Percentiles rank a stretch among this genome's conserved stretches.
Conservation (phyloP, 805 yeast species). For the Allodekkera sacchari region DNA sequence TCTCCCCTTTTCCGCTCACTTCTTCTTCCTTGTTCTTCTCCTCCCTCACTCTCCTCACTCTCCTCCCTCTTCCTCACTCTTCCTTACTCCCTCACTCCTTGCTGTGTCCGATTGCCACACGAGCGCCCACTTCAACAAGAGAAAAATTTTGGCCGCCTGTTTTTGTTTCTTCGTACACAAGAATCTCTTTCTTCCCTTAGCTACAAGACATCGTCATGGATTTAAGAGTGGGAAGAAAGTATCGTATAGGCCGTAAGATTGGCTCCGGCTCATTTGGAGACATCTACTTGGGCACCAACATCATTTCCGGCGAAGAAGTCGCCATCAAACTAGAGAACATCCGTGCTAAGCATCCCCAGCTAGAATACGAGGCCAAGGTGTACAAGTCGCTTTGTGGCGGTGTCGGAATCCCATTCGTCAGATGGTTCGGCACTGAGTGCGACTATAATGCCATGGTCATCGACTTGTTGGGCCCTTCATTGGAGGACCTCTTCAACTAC, state of each 20-base stretch:
- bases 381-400: slow-evolving; percentile 94
- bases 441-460: slow-evolving; percentile 96
- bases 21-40: not conserved
- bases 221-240: slow-evolving; percentile 87
- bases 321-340: slow-evolving; percentile 91
- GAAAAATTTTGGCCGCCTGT: too few species aligned
- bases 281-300: slow-evolving; percentile 85
- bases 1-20: not conserved
- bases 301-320: slow-evolving; percentile 94
- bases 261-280: slow-evolving; percentile 98
- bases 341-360: slow-evolving; percentile 90
- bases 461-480: slow-evolving; percentile 88
- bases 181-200: too few species aligned
- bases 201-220: slow-evolving; percentile 38
- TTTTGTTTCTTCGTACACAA: too few species aligned
- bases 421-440: slow-evolving; percentile 96
- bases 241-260: slow-evolving; percentile 87
- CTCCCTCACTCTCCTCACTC: not conserved
- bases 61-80: not conserved
- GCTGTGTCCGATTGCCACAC: not conserved
- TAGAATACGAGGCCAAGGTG: slow-evolving; percentile 94
- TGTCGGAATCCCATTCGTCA: slow-evolving; percentile 91
- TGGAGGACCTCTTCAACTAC: slow-evolving; percentile 92
- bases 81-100: not conserved
- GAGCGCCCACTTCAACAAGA: too few species aligned